phyloP scores from a whole-genome alignment of 352 stramenopile genomes.

The Peronospora destructor region DNA sequence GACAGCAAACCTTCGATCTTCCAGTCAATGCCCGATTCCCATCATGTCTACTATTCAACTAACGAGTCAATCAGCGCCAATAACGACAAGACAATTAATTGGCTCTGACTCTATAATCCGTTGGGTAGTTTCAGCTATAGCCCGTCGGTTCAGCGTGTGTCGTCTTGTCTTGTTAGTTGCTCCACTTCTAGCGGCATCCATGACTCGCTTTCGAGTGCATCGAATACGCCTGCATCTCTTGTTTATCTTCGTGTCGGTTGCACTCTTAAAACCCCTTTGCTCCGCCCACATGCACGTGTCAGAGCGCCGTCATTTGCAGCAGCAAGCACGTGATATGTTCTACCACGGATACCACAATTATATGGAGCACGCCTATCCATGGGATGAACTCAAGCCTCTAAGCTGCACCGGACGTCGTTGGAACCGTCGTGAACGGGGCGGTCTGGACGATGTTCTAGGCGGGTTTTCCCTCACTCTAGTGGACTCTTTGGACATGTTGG shows the following conservation, averaged over 20 bases:
- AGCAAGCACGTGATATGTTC: constrained; percentile 83
- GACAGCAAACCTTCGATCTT: constrained; percentile 5
- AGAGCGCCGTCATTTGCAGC: constrained; percentile 54
- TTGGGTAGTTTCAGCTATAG: too few relatives aligned
- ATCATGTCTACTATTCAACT: too few relatives aligned
- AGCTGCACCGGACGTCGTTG: constrained; percentile 70
- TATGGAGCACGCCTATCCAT: constrained; percentile 81
- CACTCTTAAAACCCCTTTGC: constrained; percentile 7
- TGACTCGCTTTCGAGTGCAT: constrained; percentile 3
- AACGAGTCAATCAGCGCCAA: too few relatives aligned
- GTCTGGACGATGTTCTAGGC: constrained; percentile 79
- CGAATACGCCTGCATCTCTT: constrained; percentile 13
- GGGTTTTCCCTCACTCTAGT: constrained; percentile 82
- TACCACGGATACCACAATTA: constrained; percentile 86
- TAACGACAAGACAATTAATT: too few relatives aligned
- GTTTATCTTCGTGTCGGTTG: constrained; percentile 7
- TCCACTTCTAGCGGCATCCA: constrained; percentile 1
- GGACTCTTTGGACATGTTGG: constrained; percentile 87
- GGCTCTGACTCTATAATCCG: too few relatives aligned
- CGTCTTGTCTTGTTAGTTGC: neutral
- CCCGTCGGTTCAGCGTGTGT: neutral
- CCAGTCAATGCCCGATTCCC: too few relatives aligned
- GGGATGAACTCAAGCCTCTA: constrained; percentile 84
- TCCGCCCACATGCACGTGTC: constrained; percentile 58
- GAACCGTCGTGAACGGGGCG: constrained; percentile 72